Base-by-base conservation (phyloP, 2,329 filamentous ascomycete genomes). In the Fusarium stilboides region DNA sequence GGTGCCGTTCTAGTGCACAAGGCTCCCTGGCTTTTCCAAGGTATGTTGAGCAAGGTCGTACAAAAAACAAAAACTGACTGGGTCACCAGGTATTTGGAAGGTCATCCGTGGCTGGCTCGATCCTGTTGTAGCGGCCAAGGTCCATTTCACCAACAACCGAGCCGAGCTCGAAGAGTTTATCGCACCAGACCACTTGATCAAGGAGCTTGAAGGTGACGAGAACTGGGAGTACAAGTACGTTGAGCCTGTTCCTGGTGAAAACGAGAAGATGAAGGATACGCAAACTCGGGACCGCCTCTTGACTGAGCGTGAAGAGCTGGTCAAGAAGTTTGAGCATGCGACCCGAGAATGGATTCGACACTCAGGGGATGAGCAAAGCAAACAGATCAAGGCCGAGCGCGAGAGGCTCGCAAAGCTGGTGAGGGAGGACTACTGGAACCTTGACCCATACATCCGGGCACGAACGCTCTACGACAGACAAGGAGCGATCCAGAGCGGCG, bases 71-170 rank as follows among this genome's bases (percentile, higher is more conserved):
- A 45, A 47, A 62, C 65, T 72, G 17, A 73, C 26, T 26, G 31
- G 24, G 42, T 22, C 13, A 24, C 34, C 20, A 92, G 92, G 93
- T n/a, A 93, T 98, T 69, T 98, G 95, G 96, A 94, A 89, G 78
- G 93, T 99, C 69, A 97, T 99, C 77, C 91, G 89, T 69, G 94
- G 94, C 72, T 99, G 96, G 96, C 88, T 99, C 37, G 96, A 99
- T 78, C 96, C 96, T 3, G 95, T 99, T 5, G 95, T 99, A 28
- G 96, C 96, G 24, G 87, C 88, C 76, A 99, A 99, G 80, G 92
- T 99, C 20, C 90, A 98, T 78, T 98, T 98, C 79, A 96, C 93
- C 60, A 96, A 94, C 76, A 93, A 89, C 71, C 83, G 89, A 57
- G 87, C 91, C 56, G 95, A 98, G 54, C 84, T 99, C 54, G 88